Evolutionary conservation across 495 filamentous ascomycete species (phyloP), one percentile per base, ranked within the genome.

Genomic region (Aspergillus ellipticus): DNA sequence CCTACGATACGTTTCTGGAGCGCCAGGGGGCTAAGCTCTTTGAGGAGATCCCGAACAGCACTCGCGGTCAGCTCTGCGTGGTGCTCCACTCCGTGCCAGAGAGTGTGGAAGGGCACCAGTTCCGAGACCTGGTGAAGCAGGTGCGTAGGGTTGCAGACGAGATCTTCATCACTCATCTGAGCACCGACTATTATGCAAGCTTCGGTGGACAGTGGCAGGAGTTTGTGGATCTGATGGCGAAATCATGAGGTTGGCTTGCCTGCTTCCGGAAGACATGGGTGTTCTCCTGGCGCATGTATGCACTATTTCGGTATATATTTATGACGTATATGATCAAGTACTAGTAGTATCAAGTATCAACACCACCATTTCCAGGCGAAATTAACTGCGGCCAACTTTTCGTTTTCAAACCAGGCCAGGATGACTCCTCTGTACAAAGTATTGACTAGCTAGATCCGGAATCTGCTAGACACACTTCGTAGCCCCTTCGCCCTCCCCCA

Each of bases 31-130:
- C 64, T n/a, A 66, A 67, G 16, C 52, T 69, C 21, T 70, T 77
- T 56, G 58, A 64, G 29, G 56, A 47, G 7, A 72, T 77, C 42
- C 59, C 68, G 35, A 59, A 69, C 49, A 71, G 61, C 57, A 60
- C 68, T 53, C 69, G 74, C 17, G 53, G 63, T 37, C 60, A 71
- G 55, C 61, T 74, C 11, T 72, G 69, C 49, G 71, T 60, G 9
- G 67, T 80, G 43, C 66, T 80, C 49, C 75, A 79, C 62, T 76
- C 69, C 2, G 64, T 78, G 9, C 77, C 77, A 6, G 60, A 67
- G 1, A 58, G 41, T 13, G 51, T 73, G 13, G 61, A 67, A 33
- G 68, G 65, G 15, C 64, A 63, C 9, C 53, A 72, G 17, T 58
- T 73, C 29, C 69, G 62, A 20, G 33, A 56, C 17, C 56, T 78